Percentiles rank a stretch among this genome's conserved stretches.
These are phyloP conservation scores for Aspergillus candidus DNA, from an alignment of 2,329 filamentous ascomycete species.

Conservation along the genomic window DNA sequence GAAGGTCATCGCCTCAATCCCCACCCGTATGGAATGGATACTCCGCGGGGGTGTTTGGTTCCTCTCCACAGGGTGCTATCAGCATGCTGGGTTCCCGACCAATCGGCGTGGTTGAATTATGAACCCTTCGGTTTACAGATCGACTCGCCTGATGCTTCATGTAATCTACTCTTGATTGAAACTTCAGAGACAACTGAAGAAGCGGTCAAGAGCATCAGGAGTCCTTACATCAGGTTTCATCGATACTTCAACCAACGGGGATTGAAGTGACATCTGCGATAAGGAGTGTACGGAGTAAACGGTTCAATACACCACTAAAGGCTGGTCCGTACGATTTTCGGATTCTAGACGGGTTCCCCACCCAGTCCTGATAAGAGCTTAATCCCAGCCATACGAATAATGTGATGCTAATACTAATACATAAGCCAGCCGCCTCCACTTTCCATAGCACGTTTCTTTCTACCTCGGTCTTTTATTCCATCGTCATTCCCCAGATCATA, in stretches of 20 bases:
- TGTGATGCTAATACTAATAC: conserved; percentile 18
- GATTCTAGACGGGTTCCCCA: not conserved
- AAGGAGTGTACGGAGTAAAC: no score
- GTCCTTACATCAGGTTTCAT: no score
- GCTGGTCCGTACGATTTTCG: no score
- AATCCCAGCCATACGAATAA: conserved; percentile 4
- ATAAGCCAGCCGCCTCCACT: conserved; percentile 15
- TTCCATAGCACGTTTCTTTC: not conserved
- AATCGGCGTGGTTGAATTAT: conserved; percentile 10
- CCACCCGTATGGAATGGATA: not conserved
- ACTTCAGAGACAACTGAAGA: no score
- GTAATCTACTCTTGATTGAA: no score
- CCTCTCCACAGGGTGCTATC: conserved; percentile 1
- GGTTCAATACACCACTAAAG: no score
- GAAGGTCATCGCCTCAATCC: no score
- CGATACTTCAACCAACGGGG: no score
- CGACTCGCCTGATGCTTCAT: no score
- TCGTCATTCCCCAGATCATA: no score
- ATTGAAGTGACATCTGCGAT: no score
- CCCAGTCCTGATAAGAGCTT: conserved; percentile 13
- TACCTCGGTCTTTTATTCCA: not conserved
- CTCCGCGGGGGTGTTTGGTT: conserved; percentile 1
- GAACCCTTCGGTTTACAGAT: not conserved
- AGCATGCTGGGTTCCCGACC: conserved; percentile 10
- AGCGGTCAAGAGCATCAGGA: no score